Evolutionary conservation across 176 grass and related monocot genomes (phyloP).

Genomic region (Microstegium vimineum): DNA sequence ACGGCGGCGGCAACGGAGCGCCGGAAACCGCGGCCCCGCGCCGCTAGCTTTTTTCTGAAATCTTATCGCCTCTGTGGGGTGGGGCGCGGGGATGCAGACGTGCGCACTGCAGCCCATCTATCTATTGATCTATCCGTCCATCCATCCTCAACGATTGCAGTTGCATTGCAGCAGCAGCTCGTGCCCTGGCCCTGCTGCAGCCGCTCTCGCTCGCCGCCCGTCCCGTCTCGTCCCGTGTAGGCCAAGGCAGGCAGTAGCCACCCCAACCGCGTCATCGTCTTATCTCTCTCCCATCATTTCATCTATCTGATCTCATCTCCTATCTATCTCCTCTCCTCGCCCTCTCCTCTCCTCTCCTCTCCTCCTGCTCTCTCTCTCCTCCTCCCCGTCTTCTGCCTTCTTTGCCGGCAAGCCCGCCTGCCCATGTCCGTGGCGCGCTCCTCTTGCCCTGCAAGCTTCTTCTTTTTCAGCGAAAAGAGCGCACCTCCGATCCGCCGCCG

Average conservation of each 20-base stretch:
- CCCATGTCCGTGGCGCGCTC: not conserved
- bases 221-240: constrained; percentile 1
- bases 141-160: not conserved
- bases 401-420: not conserved
- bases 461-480: not conserved
- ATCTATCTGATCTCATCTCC: not conserved
- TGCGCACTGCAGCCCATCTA: not conserved
- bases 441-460: not conserved
- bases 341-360: not conserved
- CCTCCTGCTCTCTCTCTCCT: not conserved
- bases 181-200: not conserved
- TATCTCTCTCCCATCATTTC: constrained; percentile 32
- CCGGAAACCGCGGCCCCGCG: not conserved
- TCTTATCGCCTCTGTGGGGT: not conserved
- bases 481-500: not conserved
- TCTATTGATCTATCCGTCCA: not conserved
- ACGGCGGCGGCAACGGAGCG: not conserved
- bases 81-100: not conserved
- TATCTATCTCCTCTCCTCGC: not conserved
- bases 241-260: constrained; percentile 8
- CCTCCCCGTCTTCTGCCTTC: not conserved
- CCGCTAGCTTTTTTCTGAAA: not conserved
- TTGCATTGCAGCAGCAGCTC: not conserved
- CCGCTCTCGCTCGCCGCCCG: not conserved
- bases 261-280: constrained; percentile 45